These are phyloP conservation scores for Fusarium secorum DNA, from an alignment of 2,329 filamentous ascomycete genomes.

Conservation along the genomic window DNA sequence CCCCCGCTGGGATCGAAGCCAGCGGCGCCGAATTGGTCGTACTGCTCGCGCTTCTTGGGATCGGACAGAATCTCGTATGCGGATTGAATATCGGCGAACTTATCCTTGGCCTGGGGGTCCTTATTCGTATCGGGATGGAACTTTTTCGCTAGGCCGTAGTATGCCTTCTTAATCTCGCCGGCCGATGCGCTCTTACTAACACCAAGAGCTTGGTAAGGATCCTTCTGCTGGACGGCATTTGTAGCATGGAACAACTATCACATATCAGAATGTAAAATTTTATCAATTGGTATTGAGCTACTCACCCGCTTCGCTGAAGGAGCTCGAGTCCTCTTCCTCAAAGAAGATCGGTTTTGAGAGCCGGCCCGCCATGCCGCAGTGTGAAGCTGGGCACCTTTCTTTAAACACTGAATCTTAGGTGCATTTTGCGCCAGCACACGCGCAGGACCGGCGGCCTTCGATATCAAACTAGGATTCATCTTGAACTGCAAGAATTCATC, in stretches of 20 bases:
- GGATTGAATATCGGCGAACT: conserved; percentile 89
- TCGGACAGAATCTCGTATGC: conserved; percentile 96
- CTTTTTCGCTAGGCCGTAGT: conserved; percentile 97
- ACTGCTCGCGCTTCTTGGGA: conserved; percentile 90
- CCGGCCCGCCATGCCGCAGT: conserved; percentile 41
- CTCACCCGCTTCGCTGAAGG: conserved; percentile 44
- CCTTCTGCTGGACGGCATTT: conserved; percentile 63
- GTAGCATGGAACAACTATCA: conserved; percentile 69
- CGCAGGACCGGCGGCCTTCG: conserved; percentile 56
- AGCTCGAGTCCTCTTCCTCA: conserved; percentile 21
- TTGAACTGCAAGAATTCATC: conserved; percentile 44
- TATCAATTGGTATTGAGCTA: conserved; percentile 12
- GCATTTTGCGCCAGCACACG: conserved; percentile 55
- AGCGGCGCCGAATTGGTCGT: conserved; percentile 86
- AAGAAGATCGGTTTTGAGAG: conserved; percentile 29
- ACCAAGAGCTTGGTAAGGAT: conserved; percentile 89
- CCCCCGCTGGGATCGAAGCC: conserved; percentile 80
- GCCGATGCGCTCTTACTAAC: conserved; percentile 82
- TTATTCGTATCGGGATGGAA: conserved; percentile 99
- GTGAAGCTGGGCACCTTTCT: conserved; percentile 49
- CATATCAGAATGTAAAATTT: conserved; percentile 26
- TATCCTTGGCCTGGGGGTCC: conserved; percentile 90
- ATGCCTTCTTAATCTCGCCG: conserved; percentile 95
- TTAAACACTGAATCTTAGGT: conserved; percentile 53
- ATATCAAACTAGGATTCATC: conserved; percentile 59